Percentiles rank a stretch among this genome's conserved stretches.
phyloP scores from a whole-genome alignment of 208 protist species.

The Acanthamoeba castellanii region DNA sequence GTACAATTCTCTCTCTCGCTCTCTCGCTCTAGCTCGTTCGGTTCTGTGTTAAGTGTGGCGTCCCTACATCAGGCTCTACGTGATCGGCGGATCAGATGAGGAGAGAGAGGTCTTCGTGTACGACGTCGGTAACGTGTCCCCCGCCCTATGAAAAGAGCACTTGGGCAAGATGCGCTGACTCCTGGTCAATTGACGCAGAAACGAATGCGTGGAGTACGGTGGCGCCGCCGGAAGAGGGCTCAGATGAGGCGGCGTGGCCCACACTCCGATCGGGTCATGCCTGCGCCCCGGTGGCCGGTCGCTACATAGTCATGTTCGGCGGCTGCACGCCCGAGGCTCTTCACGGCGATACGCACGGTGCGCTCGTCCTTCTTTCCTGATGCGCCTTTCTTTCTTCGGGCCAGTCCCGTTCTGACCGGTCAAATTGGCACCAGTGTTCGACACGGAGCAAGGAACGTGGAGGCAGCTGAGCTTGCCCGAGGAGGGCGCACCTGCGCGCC shows the following conservation, averaged over 20 bases:
- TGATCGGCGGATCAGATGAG: background rate
- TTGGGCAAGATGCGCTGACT: background rate
- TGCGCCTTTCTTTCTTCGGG: background rate
- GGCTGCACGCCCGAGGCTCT: slow-evolving; percentile 2
- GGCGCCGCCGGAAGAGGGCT: background rate
- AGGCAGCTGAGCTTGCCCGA: background rate
- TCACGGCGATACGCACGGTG: background rate
- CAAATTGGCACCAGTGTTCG: background rate
- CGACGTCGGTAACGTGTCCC: background rate
- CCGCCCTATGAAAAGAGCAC: background rate
- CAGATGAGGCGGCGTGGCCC: background rate
- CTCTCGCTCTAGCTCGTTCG: no score
- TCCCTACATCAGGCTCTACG: background rate
- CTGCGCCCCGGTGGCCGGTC: background rate
- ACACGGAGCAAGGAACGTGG: background rate
- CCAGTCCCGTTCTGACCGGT: background rate
- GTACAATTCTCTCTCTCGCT: background rate
- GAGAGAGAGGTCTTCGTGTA: slow-evolving; percentile 7
- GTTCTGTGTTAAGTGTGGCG: background rate
- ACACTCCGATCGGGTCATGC: background rate
- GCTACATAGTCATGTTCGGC: slow-evolving; percentile 13
- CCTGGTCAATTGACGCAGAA: background rate
- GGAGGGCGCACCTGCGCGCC: background rate
- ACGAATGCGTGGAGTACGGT: background rate
- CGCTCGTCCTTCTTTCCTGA: background rate